These are phyloP conservation scores for Fagopyrum tataricum DNA, from an alignment of 148 eudicot genomes.

Conservation along the genomic window DNA sequence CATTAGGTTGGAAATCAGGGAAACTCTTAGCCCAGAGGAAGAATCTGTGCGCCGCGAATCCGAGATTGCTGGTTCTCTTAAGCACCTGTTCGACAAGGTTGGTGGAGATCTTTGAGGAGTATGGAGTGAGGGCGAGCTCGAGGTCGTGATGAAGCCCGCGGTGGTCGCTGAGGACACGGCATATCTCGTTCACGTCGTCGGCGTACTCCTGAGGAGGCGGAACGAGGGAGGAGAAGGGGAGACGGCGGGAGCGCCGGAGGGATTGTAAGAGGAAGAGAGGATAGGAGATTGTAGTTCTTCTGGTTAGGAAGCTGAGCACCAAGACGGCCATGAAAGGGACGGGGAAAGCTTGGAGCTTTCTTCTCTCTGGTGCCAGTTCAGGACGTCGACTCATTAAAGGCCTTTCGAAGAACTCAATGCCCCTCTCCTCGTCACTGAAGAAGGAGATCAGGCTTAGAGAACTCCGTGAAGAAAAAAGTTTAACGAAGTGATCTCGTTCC, in stretches of 20 bases:
- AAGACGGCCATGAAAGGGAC: not conserved
- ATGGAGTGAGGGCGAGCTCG: conserved; percentile 52
- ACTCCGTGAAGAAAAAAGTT: no score
- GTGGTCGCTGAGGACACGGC: conserved; percentile 63
- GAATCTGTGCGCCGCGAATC: conserved; percentile 73
- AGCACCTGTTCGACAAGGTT: conserved; percentile 53
- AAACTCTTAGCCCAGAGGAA: conserved; percentile 55
- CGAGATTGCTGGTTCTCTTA: conserved; percentile 64
- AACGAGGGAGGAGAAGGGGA: conserved; percentile 8
- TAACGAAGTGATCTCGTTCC: no score
- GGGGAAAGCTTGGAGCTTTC: not conserved
- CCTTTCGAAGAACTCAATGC: no score
- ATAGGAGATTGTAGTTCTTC: not conserved
- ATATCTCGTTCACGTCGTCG: conserved; percentile 41
- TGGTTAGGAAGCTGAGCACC: not conserved
- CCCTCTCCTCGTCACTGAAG: no score
- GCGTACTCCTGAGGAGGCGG: conserved; percentile 2
- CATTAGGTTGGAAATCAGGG: conserved; percentile 45
- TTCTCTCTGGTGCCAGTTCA: not conserved
- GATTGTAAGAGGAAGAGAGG: not conserved
- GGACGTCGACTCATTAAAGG: not conserved
- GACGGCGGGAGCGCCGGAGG: conserved; percentile 6
- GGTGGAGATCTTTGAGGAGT: conserved; percentile 34
- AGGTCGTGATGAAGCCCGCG: conserved; percentile 70
- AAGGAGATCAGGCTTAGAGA: no score